Base-by-base conservation (phyloP, 2,329 filamentous ascomycete species). In the Zarea fungicola region DNA sequence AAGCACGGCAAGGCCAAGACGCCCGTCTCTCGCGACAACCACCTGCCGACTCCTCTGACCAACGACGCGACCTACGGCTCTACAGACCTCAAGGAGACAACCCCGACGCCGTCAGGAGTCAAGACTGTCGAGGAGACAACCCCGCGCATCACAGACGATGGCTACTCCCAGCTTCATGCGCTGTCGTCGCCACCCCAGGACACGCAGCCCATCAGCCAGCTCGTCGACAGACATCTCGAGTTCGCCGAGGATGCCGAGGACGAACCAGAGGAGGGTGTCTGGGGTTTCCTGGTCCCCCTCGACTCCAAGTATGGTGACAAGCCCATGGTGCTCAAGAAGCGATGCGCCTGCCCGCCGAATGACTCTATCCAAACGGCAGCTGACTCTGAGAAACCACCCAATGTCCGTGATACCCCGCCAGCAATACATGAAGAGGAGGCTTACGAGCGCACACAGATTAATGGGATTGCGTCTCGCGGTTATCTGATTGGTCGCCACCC, bases 401-500 rank as follows among this genome's bases (percentile, higher is more conserved):
- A 49, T 14, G 46, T 42, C 31, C 21, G 39, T 42, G 64, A 67
- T 47, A 74, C 78, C 54, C 69, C 70, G 40, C 73, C 74, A 35
- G 69, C 71, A 23, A 59, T 74, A 16, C 69, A 77, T 48, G 81
- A 81, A 52, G 72, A 84, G 63, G 71, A 80, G 47, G 66, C 75
- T 26, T 86, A 83, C 58, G 81, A 87, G 58, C 63, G 76, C 29
- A 80, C 78, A 49, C 84, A 87, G 64, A 65, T 70, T 44, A 75
- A 77, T 54, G 80, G 77, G 6, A 71, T 81, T 18, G 76, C 85
- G 13, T 84, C 89, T 1, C 85, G 87, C 34, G 93, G 93, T 25
- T 99, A 95, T 64, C 71, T 99, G 48, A 86, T 99, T 54, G 93
- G 93, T 31, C 81, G 93, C 55, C 93, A 99, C 70, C 85, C 87